These are phyloP conservation scores for Colletotrichum musae DNA, from an alignment of 2,329 filamentous ascomycete species.

Conservation along the genomic window DNA sequence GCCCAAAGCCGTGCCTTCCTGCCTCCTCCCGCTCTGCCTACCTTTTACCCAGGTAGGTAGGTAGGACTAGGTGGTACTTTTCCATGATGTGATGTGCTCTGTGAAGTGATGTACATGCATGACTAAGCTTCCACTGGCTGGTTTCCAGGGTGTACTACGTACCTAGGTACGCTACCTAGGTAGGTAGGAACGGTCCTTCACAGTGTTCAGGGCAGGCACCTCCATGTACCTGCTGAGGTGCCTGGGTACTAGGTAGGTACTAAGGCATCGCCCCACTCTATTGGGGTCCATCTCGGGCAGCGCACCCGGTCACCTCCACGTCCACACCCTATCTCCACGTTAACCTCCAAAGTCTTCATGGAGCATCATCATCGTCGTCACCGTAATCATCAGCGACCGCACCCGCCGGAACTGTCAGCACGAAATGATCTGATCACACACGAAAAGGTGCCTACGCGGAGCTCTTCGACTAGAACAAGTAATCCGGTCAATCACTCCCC, in stretches of 20 bases:
- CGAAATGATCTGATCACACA: conserved; percentile 6
- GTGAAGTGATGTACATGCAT: conserved; percentile 5
- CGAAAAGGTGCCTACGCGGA: not conserved
- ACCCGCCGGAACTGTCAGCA: not conserved
- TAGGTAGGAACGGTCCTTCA: not conserved
- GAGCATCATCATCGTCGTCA: not conserved
- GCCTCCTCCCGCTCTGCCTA: not conserved
- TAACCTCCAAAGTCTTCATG: too few species aligned
- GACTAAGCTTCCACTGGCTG: conserved; percentile 19
- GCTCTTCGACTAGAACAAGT: not conserved
- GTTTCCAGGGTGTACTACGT: not conserved
- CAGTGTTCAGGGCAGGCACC: too few species aligned
- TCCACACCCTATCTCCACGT: too few species aligned
- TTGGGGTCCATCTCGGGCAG: not conserved
- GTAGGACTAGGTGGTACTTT: not conserved
- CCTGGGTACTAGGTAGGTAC: too few species aligned
- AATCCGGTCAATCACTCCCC: conserved; percentile 7
- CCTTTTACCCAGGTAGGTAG: not conserved
- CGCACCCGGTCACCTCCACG: too few species aligned
- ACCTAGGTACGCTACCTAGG: not conserved
- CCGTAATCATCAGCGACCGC: not conserved
- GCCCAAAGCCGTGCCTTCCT: not conserved
- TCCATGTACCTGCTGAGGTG: too few species aligned
- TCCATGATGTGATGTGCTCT: not conserved
- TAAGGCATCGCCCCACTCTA: too few species aligned